Evolutionary conservation across 2,329 filamentous ascomycete genomes (phyloP).

Genomic region (Microdochium paspali): DNA sequence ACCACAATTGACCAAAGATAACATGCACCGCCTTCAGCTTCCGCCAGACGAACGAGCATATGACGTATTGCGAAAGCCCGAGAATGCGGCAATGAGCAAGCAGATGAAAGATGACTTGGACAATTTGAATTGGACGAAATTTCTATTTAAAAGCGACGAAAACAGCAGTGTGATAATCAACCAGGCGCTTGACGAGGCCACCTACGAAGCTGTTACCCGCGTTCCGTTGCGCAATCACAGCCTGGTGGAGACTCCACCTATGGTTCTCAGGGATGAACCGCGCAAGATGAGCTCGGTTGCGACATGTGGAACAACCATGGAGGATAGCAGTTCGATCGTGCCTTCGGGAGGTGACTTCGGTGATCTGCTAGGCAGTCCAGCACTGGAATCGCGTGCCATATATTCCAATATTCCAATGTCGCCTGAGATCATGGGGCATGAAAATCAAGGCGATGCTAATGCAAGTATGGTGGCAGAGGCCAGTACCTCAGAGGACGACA

Average conservation of each 20-base stretch:
- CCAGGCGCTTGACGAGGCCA: not conserved
- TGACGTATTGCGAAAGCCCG: not conserved
- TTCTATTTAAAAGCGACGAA: not conserved
- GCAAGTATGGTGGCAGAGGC: constrained; percentile 6
- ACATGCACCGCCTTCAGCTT: not conserved
- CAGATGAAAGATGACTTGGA: not conserved
- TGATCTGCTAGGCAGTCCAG: not conserved
- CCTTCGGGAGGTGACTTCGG: not conserved
- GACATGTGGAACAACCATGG: too few species aligned
- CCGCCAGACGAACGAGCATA: not conserved
- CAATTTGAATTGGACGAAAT: not conserved
- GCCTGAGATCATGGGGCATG: not conserved
- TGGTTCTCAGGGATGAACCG: too few species aligned
- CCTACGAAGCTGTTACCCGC: not conserved
- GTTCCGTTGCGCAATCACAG: not conserved
- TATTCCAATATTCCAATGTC: constrained; percentile 5
- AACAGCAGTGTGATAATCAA: not conserved
- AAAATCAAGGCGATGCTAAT: constrained; percentile 2
- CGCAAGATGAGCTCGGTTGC: too few species aligned
- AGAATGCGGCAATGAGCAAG: not conserved
- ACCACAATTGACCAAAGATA: too few species aligned
- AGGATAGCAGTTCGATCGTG: too few species aligned
- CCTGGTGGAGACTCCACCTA: not conserved
- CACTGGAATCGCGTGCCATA: not conserved
- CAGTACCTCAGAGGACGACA: constrained; percentile 1